Percentiles rank a stretch among this genome's conserved stretches.
Conservation (phyloP, 768 basidiomycete genomes). For the Amyloporia xantha region DNA sequence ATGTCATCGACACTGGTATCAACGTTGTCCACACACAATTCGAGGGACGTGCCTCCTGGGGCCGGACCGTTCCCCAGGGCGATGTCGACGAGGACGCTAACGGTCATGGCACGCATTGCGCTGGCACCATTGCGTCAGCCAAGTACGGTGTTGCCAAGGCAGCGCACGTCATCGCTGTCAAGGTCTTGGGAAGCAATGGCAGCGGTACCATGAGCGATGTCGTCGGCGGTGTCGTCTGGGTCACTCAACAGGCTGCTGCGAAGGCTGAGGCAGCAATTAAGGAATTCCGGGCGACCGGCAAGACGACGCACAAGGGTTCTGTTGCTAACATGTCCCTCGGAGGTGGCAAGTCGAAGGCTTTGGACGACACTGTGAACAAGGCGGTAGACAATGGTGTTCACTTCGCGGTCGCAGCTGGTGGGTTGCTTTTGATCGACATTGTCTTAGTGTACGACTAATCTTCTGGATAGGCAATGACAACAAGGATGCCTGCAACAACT, state of each 20-base stretch:
- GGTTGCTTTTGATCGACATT: constrained; percentile 22
- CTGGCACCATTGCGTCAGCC: constrained; percentile 90
- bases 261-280: constrained; percentile 57
- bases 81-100: constrained; percentile 89
- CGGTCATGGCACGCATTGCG: constrained; percentile 93
- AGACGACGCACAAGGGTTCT: constrained; percentile 85
- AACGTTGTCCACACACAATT: constrained; percentile 82
- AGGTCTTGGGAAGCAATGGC: constrained; percentile 91
- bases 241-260: constrained; percentile 42
- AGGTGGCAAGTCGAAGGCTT: constrained; percentile 82
- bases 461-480: constrained; percentile 59
- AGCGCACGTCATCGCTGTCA: constrained; percentile 85
- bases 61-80: constrained; percentile 80
- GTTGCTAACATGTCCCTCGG: constrained; percentile 98
- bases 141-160: constrained; percentile 96
- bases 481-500: constrained; percentile 87
- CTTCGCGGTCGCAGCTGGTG: constrained; percentile 95
- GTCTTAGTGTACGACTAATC: not conserved
- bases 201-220: constrained; percentile 95
- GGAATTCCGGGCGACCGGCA: constrained; percentile 67
- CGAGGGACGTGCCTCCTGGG: constrained; percentile 87
- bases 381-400: constrained; percentile 84
- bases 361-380: constrained; percentile 80
- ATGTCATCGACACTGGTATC: constrained; percentile 86
- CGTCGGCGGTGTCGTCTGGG: constrained; percentile 81